Conservation (phyloP, 163 green algal genomes). For the Coccomyxa subellipsoidea region DNA sequence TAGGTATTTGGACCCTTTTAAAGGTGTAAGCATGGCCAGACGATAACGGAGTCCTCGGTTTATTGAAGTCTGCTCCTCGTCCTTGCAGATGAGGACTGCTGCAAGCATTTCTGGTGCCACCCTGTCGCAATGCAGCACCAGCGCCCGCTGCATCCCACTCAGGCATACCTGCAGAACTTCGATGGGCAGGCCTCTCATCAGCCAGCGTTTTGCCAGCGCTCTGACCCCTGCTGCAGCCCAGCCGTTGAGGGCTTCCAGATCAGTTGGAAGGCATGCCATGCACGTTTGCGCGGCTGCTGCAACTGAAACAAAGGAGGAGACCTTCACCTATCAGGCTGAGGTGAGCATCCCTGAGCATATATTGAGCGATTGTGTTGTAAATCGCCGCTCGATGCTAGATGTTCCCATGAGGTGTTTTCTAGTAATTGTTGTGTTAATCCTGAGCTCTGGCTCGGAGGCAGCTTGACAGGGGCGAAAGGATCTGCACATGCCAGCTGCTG, state of each 20-base stretch:
- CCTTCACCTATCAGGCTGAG: conserved; percentile 84
- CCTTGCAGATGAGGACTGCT: neutral
- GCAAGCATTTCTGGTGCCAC: neutral
- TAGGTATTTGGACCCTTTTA: too few species aligned
- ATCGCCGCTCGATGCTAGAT: neutral
- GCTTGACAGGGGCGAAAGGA: too few species aligned
- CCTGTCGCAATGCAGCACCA: neutral
- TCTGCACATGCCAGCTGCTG: too few species aligned
- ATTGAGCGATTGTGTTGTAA: neutral
- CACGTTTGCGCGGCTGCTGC: conserved; percentile 18
- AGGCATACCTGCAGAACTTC: neutral
- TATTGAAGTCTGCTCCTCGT: neutral
- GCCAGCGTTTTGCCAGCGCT: neutral
- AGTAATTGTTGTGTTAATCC: too few species aligned
- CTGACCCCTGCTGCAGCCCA: neutral
- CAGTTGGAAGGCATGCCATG: neutral
- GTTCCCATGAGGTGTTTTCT: too few species aligned
- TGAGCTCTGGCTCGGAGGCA: too few species aligned
- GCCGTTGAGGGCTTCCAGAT: neutral
- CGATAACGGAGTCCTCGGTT: neutral
- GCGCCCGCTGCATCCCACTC: neutral
- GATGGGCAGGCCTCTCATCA: neutral
- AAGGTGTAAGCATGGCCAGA: too few species aligned
- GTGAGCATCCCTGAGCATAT: conserved; percentile 26
- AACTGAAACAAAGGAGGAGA: conserved; percentile 56